phyloP scores from a whole-genome alignment of 495 filamentous ascomycete genomes.

The Xylaria castorea region DNA sequence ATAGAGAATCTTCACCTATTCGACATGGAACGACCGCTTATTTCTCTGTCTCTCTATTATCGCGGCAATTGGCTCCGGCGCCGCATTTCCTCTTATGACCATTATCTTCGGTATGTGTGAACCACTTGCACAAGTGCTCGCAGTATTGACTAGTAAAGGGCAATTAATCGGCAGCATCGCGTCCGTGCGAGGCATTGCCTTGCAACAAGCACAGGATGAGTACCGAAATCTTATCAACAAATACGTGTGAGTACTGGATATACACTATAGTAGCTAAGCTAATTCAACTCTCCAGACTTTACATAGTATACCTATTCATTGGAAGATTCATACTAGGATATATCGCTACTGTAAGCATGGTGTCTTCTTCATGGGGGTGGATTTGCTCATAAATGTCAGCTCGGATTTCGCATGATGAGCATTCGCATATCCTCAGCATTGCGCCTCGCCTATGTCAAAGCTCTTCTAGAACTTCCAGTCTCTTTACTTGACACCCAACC shows the following conservation, averaged over 20 bases:
- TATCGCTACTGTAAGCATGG: constrained; percentile 57
- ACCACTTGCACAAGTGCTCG: constrained; percentile 23
- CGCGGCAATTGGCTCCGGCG: constrained; percentile 57
- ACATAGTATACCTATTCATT: constrained; percentile 68
- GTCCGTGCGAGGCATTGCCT: constrained; percentile 27
- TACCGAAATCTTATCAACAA: constrained; percentile 33
- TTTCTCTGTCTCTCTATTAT: constrained; percentile 48
- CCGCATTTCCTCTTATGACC: constrained; percentile 58
- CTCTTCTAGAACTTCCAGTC: constrained; percentile 60
- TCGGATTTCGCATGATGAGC: constrained; percentile 61
- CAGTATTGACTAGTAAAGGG: constrained; percentile 35
- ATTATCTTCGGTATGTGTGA: constrained; percentile 52
- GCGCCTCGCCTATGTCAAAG: constrained; percentile 58
- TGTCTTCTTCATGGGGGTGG: neutral
- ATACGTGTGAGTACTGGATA: constrained; percentile 36
- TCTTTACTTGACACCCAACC: constrained; percentile 62
- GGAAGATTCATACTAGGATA: constrained; percentile 65
- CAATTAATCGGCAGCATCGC: constrained; percentile 48
- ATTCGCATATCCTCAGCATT: constrained; percentile 61
- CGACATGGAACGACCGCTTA: constrained; percentile 52
- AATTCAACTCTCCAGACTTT: constrained; percentile 47
- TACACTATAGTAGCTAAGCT: constrained; percentile 6
- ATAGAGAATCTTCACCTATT: constrained; percentile 59
- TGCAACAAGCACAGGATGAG: constrained; percentile 28
- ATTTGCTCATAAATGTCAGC: constrained; percentile 41